Percentiles rank a stretch among this genome's conserved stretches.
Conservation (phyloP, 2,329 filamentous ascomycete genomes). For the Talaromyces sp. region DNA sequence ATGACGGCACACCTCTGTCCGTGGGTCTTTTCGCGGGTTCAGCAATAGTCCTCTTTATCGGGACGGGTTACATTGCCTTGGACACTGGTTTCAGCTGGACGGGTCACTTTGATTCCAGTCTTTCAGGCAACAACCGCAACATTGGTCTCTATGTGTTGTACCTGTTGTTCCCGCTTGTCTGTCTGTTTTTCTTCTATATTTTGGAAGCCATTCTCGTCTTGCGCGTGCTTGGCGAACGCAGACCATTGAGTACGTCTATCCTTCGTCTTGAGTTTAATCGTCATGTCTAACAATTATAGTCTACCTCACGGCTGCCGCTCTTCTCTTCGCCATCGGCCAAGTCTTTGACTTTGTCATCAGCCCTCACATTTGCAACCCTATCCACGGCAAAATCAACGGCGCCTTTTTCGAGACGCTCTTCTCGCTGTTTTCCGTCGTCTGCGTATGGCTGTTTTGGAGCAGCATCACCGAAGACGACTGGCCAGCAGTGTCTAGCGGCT, state of each 20-base stretch:
- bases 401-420: constrained; percentile 91
- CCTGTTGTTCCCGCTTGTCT: constrained; percentile 82
- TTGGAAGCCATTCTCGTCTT: constrained; percentile 83
- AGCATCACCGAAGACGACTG: constrained; percentile 99
- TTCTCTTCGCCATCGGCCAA: constrained; percentile 89
- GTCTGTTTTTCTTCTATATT: constrained; percentile 82
- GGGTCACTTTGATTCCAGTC: constrained; percentile 66
- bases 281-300: constrained; percentile 44
- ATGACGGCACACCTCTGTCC: constrained; percentile 87
- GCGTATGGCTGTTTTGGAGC: constrained; percentile 95
- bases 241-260: constrained; percentile 71
- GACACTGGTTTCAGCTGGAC: constrained; percentile 91
- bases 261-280: neutral
- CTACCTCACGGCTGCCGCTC: constrained; percentile 69
- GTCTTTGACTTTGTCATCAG: constrained; percentile 96
- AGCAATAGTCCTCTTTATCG: constrained; percentile 71
- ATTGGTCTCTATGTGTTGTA: constrained; percentile 93
- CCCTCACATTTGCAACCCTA: constrained; percentile 82
- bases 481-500: constrained; percentile 58
- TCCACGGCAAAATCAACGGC: constrained; percentile 83
- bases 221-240: constrained; percentile 78
- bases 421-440: constrained; percentile 77
- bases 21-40: constrained; percentile 72
- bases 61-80: constrained; percentile 91
- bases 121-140: constrained; percentile 60